Evolutionary conservation across 169 alveolate species (phyloP), one percentile per base, ranked within the genome.

Genomic region (Plasmodium berghei): DNA sequence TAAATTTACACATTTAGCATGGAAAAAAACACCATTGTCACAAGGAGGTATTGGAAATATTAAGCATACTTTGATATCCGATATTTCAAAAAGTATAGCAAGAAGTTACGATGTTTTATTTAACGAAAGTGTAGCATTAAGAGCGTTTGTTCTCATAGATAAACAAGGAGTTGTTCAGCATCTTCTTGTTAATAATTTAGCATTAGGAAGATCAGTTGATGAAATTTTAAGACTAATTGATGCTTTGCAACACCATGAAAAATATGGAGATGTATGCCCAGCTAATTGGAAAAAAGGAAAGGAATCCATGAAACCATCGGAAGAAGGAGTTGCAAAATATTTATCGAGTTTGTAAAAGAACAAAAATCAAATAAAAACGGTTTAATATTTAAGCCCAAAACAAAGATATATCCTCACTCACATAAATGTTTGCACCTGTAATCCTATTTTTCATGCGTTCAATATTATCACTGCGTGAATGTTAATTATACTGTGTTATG

Each of bases 101-200:
- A 93, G 87, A 70, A 96, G 89, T 75, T 99, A 97, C 90, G 99
- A 99, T 73, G 99, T 98, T 55, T 92, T 97, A 54, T 96, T 97
- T 63, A 95, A 92, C 56, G 98, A 93, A 45, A 97, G 94, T 59
- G 95, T 97, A 66, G 97, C 99, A 42, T 95, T 97, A 72, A 96
- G 99, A 87, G 99, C 99, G n/a, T 97, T 99, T 74, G 98, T 97
- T 96, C 93, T 99, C 77, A 98, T 99, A 89, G 99, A 98, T 93
- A 96, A 96, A 71, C 95, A 98, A 72, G 99, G 99, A 72, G 88
- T 96, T 55, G 94, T 99, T 46, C 98, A 99, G 90, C 99, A 97
- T 83, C 93, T 94, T 86, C 95, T 97, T 46, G 97, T 98, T 88
- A 97, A 98, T 93, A 99, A 98, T 95, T 94, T 98, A 46, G 99